A percentile compares a stretch with the other conserved stretches of the same genome.
Conservation (phyloP, 73 alveolate species). For the Paramecium biaurelia region DNA sequence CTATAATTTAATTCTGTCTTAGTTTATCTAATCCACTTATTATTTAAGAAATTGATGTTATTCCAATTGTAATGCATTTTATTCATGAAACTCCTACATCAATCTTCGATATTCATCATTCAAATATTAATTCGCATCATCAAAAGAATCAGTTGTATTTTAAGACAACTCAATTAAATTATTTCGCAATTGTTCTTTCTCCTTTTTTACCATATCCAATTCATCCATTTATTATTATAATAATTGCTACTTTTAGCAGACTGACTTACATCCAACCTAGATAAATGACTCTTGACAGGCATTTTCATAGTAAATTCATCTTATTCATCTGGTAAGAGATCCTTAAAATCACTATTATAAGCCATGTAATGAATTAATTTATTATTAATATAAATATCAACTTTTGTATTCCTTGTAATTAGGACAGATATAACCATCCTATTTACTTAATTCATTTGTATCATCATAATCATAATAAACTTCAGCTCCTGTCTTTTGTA, state of each 20-base stretch:
- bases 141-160: constrained; percentile 11
- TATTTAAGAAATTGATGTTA: constrained; percentile 6
- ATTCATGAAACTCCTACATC: constrained; percentile 42
- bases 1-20: constrained; percentile 25
- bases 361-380: not conserved
- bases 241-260: not conserved
- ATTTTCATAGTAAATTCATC: not conserved
- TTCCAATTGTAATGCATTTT: constrained; percentile 20
- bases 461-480: not conserved
- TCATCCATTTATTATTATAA: not conserved
- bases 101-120: constrained; percentile 16
- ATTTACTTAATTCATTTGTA: not conserved
- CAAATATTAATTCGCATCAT: not conserved
- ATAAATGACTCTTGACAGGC: constrained; percentile 35
- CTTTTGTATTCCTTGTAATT: not conserved
- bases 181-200: not conserved
- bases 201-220: not conserved
- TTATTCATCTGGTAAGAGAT: not conserved
- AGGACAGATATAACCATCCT: not conserved
- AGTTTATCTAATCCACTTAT: constrained; percentile 34
- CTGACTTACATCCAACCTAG: constrained; percentile 21
- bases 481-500: not conserved
- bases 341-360: constrained; percentile 31
- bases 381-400: not conserved
- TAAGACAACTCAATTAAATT: constrained; percentile 10